These are phyloP conservation scores for Xylaria sp. DNA, from an alignment of 2,329 filamentous ascomycete genomes.

Conservation along the genomic window DNA sequence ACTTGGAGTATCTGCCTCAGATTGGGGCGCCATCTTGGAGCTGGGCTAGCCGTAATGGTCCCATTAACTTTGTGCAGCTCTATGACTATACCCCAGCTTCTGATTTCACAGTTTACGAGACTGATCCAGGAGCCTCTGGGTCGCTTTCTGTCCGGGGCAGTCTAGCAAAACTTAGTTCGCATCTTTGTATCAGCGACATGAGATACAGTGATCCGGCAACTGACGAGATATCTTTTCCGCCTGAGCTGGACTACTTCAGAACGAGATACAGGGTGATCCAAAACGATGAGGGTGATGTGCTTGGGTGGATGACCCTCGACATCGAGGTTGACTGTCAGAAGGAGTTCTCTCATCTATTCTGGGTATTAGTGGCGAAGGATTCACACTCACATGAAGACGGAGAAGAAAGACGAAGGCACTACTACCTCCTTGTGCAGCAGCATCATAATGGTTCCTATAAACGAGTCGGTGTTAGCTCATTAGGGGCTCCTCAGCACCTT, in stretches of 20 bases:
- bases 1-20: conserved; percentile 15
- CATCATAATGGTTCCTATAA: conserved; percentile 6
- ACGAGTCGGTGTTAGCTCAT: conserved; percentile 18
- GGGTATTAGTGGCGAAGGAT: conserved; percentile 13
- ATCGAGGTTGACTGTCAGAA: neutral
- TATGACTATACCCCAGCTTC: conserved; percentile 12
- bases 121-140: neutral
- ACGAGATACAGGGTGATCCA: conserved; percentile 19
- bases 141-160: neutral
- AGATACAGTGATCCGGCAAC: conserved; percentile 12
- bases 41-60: conserved; percentile 22
- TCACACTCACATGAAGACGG: conserved; percentile 2
- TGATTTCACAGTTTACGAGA: neutral
- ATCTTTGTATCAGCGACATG: conserved; percentile 4
- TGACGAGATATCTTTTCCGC: conserved; percentile 10
- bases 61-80: conserved; percentile 18
- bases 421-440: conserved; percentile 10
- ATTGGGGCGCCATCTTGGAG: conserved; percentile 22
- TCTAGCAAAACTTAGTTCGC: neutral
- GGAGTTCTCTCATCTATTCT: conserved; percentile 11
- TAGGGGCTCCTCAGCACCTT: neutral
- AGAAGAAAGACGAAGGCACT: neutral
- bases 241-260: conserved; percentile 12
- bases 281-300: neutral
- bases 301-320: conserved; percentile 24